Conservation (phyloP, 192 early-diverging fungal species). For the Podila epicladia region DNA sequence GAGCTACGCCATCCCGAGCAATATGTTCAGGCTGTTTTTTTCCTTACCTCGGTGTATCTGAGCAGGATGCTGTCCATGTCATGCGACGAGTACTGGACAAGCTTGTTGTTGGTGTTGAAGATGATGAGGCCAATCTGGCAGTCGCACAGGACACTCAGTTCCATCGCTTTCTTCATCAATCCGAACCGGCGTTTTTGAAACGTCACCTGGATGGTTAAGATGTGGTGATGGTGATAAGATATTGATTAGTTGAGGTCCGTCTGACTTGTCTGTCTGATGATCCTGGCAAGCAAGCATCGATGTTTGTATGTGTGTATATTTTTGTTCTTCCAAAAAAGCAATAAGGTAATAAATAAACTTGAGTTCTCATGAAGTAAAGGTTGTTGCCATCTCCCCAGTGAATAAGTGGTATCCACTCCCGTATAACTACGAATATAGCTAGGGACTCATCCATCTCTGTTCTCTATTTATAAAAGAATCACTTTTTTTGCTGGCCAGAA, state of each 20-base stretch:
- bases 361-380: too few species aligned
- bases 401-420: too few species aligned
- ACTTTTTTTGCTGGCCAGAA: too few species aligned
- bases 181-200: constrained; percentile 95
- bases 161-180: constrained; percentile 97
- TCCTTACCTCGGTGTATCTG: constrained; percentile 80
- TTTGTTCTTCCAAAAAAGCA: too few species aligned
- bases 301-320: too few species aligned
- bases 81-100: constrained; percentile 93
- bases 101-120: constrained; percentile 92
- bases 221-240: neutral
- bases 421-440: too few species aligned
- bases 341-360: too few species aligned
- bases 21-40: neutral
- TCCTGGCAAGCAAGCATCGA: too few species aligned
- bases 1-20: too few species aligned
- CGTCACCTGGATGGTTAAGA: constrained; percentile 70
- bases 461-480: too few species aligned
- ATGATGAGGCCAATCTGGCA: constrained; percentile 97
- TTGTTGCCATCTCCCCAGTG: too few species aligned
- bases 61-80: constrained; percentile 95
- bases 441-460: too few species aligned
- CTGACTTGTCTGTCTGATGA: neutral
- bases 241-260: neutral
- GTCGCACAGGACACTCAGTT: constrained; percentile 93